Base-by-base conservation (phyloP, 192 early-diverging fungal genomes). In the Rhizophagus prolifer region DNA sequence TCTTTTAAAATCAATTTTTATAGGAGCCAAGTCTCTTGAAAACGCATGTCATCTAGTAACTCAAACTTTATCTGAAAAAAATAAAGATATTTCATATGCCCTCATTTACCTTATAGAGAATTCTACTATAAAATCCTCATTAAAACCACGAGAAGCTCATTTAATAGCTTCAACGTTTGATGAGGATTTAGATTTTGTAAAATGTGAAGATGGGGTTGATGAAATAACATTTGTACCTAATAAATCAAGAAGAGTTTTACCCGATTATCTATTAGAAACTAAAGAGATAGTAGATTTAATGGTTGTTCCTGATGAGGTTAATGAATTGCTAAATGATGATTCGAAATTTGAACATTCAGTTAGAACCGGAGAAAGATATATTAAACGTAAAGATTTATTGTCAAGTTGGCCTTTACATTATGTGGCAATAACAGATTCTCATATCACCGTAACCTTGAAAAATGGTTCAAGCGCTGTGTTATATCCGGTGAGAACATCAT, bases 91-190 rank as follows among this genome's bases (percentile, higher is more conserved):
- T 25, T 14, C 72, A 14, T 74, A 74, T 74, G 58, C 72, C 16
- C 25, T 74, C 41, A 41, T 74, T 41, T 74, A 74, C 16, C 38
- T 74, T 30, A 26, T 74, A 16, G 72, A 74, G 46, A 59, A 74
- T 62, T 16, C 23, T 30, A n/a, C 36, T 26, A 0, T 5, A 23
- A 70, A 7, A n/a, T 30, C 46, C 36, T 2, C 23, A 70, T 16
- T 34, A 21, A 4, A 54, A 7, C 9, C 16, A 47, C 34, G 23
- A 44, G 13, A 46, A 58, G 74, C 74, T 28, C 41, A 23, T 75
- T 46, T 75, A 21, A 9, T 44, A 4, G 61, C 74, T 2, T 66
- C 74, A 14, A 75, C 74, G 1, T 75, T 75, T 23, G 74, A 75
- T 50, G 28, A 64, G 23, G 59, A 54, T 75, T 58, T 74, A 16